Base-by-base conservation (phyloP, 2,329 filamentous ascomycete genomes). In the Exophiala sp. region DNA sequence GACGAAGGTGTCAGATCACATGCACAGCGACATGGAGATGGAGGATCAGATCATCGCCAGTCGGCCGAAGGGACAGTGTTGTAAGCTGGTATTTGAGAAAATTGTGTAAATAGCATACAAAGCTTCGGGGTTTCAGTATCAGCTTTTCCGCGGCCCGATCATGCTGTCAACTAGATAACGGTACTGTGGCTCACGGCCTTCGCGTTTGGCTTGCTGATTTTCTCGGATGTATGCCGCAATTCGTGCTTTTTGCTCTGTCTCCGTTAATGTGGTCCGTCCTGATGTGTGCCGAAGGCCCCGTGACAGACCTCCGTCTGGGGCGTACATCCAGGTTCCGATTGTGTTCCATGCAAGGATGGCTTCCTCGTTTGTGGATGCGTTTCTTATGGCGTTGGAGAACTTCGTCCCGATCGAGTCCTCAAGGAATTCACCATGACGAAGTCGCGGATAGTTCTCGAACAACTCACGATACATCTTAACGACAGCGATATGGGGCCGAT, bases 41-140 rank as follows among this genome's bases (percentile, higher is more conserved):
- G 78, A 81, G 18, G 84, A 88, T 63, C 84, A 87, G 65, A 73
- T 87, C 32, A 86, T 88, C 51, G 86, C 85, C 7, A 80, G 83
- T 12, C 75, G 85, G 43, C 85, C 85, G 0, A 66, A 76, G 39
- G 82, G 79, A 5, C 79, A 85, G 65, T 78, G 68, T 48, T 88
- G 85, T 60, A 69, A 82, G 50, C 65, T 88, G 45, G 52, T 58
- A 0, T 71, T 66, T 60, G 52, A 53, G 39, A 45, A 52, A 33
- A 2, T 50, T 24, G 21, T 3, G 41, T 16, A 8, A 3, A 29
- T 29, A 29, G 5, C 24, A 29, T 29, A 29, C 24, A 29, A 29
- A 29, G 24, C 24, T 29, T 29, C 24, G 24, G 7, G 24, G 2
- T 29, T 29, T 8, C 24, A 29, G 24, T 29, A 5, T 8, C 24